Evolutionary conservation across 1,139 yeast genomes (phyloP), one percentile per base, ranked within the genome.

Genomic region (Debaryomyces nepalensis): DNA sequence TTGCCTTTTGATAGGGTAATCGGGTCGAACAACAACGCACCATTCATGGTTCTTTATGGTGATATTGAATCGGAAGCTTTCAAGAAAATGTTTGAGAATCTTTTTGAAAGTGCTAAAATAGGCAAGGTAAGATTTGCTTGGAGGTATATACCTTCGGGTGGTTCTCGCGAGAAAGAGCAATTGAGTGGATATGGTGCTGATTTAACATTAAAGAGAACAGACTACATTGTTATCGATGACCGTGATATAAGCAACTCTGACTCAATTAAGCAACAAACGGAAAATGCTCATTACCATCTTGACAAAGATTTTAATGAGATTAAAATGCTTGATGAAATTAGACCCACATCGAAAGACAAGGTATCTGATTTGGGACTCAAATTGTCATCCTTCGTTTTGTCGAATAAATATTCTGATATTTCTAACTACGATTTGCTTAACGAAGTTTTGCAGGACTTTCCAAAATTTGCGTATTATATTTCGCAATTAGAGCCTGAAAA

Each of bases 61-160:
- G 81, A 78, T 49, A 68, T 79, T 4, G 51, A 62, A 3, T 71
- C 79, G 11, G 61, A 58, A 0, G 62, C 67, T 4, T 86, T 89
- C 54, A 66, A 67, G 9, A 66, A 64, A 3, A 84, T 87, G 67
- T 82, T 88, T 50, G 61, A 69, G 18, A 77, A 80, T 44, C 64
- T 93, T 43, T 74, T 72, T 47, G 76, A 77, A 34, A 81, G 85
- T 43, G 86, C 96, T 0, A 57, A 65, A 6, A 60, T 68, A 1
- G 95, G 88, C 0, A 87, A 87, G 53, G 60, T 90, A 23, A 73
- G 88, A 44, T 85, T 87, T 58, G 76, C 84, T 2, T 80, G 96
- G 85, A 75, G 97, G 51, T 84, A 88, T 52, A 71, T 80, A 5
- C 80, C 82, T 0, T 41, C 61, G 2, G 26, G 40, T 2, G 20